Conservation (phyloP, 106 monocot genomes). For the Dendrobium chrysotoxum region DNA sequence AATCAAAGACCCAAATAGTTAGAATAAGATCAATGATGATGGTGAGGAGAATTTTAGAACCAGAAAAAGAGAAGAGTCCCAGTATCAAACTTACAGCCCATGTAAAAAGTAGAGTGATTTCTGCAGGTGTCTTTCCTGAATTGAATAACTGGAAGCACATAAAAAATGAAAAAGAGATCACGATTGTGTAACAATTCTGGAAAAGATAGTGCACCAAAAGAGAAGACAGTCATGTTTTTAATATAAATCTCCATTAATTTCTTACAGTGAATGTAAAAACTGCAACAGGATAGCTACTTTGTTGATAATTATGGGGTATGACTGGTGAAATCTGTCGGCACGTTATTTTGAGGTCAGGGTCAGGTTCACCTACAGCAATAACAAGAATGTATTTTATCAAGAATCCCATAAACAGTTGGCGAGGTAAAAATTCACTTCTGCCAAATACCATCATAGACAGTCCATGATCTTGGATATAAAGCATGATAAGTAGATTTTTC, state of each 20-base stretch:
- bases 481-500: conserved; percentile 74
- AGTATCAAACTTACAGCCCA: conserved; percentile 74
- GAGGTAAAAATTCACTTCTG: not conserved
- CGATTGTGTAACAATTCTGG: not conserved
- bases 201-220: not conserved
- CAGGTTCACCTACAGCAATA: conserved; percentile 57
- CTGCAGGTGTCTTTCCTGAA: conserved; percentile 60
- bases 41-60: not conserved
- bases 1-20: not conserved
- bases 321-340: conserved; percentile 93
- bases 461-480: conserved; percentile 90
- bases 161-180: not conserved
- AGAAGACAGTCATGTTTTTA: not conserved
- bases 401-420: not conserved
- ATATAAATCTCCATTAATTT: not conserved
- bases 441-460: conserved; percentile 72
- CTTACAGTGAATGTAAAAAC: conserved; percentile 72
- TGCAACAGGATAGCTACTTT: conserved; percentile 84
- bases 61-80: not conserved
- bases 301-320: conserved; percentile 82
- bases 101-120: conserved; percentile 80
- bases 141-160: conserved; percentile 49
- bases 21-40: not conserved
- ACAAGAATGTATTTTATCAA: not conserved
- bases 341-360: conserved; percentile 78